These are phyloP conservation scores for Rhododendron ferrugineum DNA, from an alignment of 148 eudicot species.

Conservation along the genomic window DNA sequence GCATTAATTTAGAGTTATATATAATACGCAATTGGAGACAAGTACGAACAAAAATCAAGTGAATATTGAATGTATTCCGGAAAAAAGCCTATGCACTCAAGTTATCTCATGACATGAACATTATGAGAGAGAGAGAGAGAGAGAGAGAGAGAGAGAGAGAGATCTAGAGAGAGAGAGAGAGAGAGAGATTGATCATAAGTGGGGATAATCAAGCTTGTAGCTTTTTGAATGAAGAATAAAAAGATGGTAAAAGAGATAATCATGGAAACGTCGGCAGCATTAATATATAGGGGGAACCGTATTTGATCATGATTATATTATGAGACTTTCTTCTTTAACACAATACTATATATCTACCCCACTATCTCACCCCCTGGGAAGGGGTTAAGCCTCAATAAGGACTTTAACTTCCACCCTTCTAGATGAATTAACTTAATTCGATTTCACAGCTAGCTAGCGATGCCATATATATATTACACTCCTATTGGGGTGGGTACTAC, in stretches of 20 bases:
- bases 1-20: not conserved
- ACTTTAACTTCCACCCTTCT: not conserved
- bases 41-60: not conserved
- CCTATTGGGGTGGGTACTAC: not conserved
- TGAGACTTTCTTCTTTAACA: not conserved
- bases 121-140: constrained; percentile 2
- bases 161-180: not conserved
- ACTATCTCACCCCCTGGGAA: not conserved
- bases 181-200: not conserved
- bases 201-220: constrained; percentile 3
- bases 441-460: not conserved
- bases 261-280: constrained; percentile 10
- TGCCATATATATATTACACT: not conserved
- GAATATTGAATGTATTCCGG: not conserved
- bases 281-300: not conserved
- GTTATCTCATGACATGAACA: not conserved
- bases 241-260: constrained; percentile 9
- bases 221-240: not conserved
- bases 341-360: not conserved
- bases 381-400: not conserved
- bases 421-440: not conserved
- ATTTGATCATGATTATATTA: not conserved
- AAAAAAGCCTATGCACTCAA: not conserved
- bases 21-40: not conserved
- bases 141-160: constrained; percentile 1